Base-by-base conservation (phyloP, 208 protist genomes). In the Leptomonas pyrrhocoris region DNA sequence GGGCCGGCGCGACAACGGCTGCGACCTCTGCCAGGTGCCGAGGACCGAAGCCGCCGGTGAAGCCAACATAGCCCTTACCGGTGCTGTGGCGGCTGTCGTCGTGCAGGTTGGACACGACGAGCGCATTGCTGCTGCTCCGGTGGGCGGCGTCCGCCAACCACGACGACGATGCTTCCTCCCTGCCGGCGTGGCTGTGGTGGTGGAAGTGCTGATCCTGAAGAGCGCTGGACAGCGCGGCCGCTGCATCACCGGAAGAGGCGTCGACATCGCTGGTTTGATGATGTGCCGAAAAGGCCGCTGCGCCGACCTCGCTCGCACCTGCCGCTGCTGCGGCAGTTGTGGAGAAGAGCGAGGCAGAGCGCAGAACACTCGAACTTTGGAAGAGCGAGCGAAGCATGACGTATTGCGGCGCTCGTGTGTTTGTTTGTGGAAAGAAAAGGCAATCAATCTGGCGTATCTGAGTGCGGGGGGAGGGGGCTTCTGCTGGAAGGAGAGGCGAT, bases 321-420 rank as follows among this genome's bases (percentile, higher is more conserved):
- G n/a, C n/a, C n/a, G n/a, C n/a, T n/a, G n/a, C n/a, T n/a, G n/a
- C n/a, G 28, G 25, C 34, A 1, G 49, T 27, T 25, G 55, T 27
- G 49, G 72, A 49, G 56, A 40, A n/a, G 31, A 75, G 43, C 13
- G 56, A 31, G 5, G 53, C 34, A 19, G 69, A 63, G 31, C 43
- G 64, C 54, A 67, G 64, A 40, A 67, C 46, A n/a, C 31, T 30
- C 1, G 69, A 67, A 9, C 21, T 36, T 31, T 55, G 38, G 34
- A 82, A 46, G 42, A 55, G 4, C n/a, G 55, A 25, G 6, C 77
- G 66, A 38, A 77, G 38, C 77, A 77, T 82, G n/a, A 1, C 51
- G 21, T 18, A 27, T 13, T 19, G 4, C 25, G 45, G 2, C 3
- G 8, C 1, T 50, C 31, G 45, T 62, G 15, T 49, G 7, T 62